phyloP scores from a whole-genome alignment of 768 basidiomycete species.

The Leccinum longicurvipes region DNA sequence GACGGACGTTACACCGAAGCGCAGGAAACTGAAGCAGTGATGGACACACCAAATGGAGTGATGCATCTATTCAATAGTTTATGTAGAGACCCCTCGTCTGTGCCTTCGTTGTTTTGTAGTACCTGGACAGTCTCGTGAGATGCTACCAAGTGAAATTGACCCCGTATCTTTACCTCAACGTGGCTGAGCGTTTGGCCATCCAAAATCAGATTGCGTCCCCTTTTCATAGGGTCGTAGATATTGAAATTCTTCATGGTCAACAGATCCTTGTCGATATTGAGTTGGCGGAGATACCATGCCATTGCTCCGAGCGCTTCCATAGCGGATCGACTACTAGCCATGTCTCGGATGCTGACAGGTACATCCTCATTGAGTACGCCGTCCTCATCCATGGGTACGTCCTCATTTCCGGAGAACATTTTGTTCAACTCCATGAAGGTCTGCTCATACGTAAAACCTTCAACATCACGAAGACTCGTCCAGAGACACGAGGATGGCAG shows the following conservation, averaged over 20 bases:
- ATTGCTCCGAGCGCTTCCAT: conserved; percentile 88
- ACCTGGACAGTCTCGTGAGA: conserved; percentile 44
- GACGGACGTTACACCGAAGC: conserved; percentile 6
- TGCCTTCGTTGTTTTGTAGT: conserved; percentile 89
- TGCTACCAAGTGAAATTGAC: not conserved
- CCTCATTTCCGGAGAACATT: conserved; percentile 53
- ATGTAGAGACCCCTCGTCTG: conserved; percentile 84
- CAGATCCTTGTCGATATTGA: conserved; percentile 96
- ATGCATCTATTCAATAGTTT: conserved; percentile 79
- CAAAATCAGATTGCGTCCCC: conserved; percentile 78
- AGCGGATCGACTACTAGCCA: conserved; percentile 62
- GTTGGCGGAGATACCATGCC: conserved; percentile 90
- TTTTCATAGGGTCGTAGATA: conserved; percentile 92
- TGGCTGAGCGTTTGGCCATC: conserved; percentile 96
- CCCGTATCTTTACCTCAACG: conserved; percentile 62
- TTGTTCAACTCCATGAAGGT: conserved; percentile 65
- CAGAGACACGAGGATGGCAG: conserved; percentile 82
- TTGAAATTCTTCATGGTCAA: conserved; percentile 97
- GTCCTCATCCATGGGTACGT: conserved; percentile 48
- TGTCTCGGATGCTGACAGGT: conserved; percentile 72
- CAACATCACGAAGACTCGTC: conserved; percentile 79
- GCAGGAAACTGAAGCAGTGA: conserved; percentile 5
- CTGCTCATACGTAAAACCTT: conserved; percentile 76
- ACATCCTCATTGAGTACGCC: conserved; percentile 34
- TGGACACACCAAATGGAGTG: conserved; percentile 78